Conservation (phyloP, 768 basidiomycete species). For the Chalciporus piperatus region DNA sequence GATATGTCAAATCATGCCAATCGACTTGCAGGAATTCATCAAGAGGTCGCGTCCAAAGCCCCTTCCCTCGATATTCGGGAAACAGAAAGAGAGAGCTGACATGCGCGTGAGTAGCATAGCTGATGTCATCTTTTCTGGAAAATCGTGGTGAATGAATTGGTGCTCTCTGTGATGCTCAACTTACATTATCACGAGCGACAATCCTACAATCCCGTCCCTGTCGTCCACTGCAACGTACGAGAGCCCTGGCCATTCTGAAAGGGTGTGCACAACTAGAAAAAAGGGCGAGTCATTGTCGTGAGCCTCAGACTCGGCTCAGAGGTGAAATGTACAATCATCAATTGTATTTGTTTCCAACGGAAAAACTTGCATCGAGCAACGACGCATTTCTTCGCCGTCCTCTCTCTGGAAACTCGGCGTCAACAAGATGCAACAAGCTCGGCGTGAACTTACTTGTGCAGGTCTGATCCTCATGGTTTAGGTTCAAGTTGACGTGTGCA, state of each 20-base stretch:
- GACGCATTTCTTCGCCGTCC: conserved; percentile 2
- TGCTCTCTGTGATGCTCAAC: neutral
- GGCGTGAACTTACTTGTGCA: neutral
- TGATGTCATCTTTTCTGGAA: conserved; percentile 7
- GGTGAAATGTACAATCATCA: neutral
- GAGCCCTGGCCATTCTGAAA: conserved; percentile 1
- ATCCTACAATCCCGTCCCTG: conserved; percentile 1
- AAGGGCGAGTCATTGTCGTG: too few species aligned
- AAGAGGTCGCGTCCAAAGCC: conserved; percentile 4
- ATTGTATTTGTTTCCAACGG: neutral
- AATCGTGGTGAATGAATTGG: neutral
- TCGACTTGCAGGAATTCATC: neutral
- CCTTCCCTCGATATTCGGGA: conserved; percentile 6
- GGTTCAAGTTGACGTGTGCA: neutral
- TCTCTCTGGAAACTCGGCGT: neutral
- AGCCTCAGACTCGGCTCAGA: too few species aligned
- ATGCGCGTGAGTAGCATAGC: conserved; percentile 5
- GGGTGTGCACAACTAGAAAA: neutral
- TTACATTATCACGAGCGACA: conserved; percentile 11
- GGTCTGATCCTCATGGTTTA: neutral
- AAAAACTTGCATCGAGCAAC: neutral
- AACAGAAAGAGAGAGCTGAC: conserved; percentile 6
- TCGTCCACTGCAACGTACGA: conserved; percentile 4
- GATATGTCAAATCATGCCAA: neutral
- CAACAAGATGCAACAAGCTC: neutral